A percentile compares a stretch with the other conserved stretches of the same genome.
Conservation (phyloP, 1,284 basidiomycete genomes). For the Chalciporus sp. region DNA sequence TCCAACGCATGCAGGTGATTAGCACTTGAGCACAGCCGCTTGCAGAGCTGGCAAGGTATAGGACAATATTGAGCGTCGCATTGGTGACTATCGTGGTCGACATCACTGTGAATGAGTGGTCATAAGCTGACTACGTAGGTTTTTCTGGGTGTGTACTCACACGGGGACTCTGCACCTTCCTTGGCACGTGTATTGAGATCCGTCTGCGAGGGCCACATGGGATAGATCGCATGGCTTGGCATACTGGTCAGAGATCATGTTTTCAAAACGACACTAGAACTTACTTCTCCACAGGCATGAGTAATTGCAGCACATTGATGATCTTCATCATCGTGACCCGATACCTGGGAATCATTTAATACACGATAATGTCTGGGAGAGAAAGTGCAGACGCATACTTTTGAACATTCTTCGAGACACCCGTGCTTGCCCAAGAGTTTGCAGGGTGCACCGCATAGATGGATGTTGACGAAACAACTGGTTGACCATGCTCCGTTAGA, state of each 20-base stretch:
- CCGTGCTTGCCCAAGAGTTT: slow-evolving; percentile 43
- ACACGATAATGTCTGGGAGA: slow-evolving; percentile 15
- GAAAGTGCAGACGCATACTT: slow-evolving; percentile 32
- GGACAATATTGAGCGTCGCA: slow-evolving; percentile 55
- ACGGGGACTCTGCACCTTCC: slow-evolving; percentile 46
- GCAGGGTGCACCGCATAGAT: slow-evolving; percentile 51
- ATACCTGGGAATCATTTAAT: slow-evolving; percentile 26
- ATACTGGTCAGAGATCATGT: not conserved
- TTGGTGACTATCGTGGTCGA: slow-evolving; percentile 46
- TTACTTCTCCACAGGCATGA: slow-evolving; percentile 58
- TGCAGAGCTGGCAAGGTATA: slow-evolving; percentile 53
- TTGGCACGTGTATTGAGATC: slow-evolving; percentile 40
- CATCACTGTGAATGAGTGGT: slow-evolving; percentile 37
- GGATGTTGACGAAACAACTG: slow-evolving; percentile 50
- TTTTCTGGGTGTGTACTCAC: slow-evolving; percentile 31
- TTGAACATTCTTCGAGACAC: slow-evolving; percentile 50
- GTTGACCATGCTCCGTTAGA: not conserved
- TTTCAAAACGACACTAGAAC: not conserved
- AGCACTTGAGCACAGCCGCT: slow-evolving; percentile 44
- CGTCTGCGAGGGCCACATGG: slow-evolving; percentile 32
- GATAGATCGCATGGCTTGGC: slow-evolving; percentile 49
- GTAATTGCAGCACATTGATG: slow-evolving; percentile 53
- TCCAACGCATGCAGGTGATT: slow-evolving; percentile 56
- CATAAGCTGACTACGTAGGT: too few species aligned
- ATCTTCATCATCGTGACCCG: slow-evolving; percentile 45